Base-by-base conservation (phyloP, 495 filamentous ascomycete species). In the Talaromyces trachyspermus region DNA sequence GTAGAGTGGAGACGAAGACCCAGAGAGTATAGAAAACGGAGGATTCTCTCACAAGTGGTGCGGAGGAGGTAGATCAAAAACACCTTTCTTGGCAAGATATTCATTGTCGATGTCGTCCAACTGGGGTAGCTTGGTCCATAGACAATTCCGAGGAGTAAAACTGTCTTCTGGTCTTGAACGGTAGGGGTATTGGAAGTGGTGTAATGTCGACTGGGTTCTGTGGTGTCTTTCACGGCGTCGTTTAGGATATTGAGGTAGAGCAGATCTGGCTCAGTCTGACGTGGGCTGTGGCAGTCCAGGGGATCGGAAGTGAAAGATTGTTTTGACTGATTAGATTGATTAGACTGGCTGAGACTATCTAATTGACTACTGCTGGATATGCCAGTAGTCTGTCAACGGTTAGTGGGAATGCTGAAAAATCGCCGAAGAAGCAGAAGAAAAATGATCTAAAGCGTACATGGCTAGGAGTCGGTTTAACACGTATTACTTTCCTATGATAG, bases 61-160 rank as follows among this genome's bases (percentile, higher is more conserved):
- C 41, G 36, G 36, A 44, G 48, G 37, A 44, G 48, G 48, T 43
- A 50, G 48, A 50, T 50, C 48, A 44, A 50, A 50, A 36, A 50
- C 48, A 29, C 48, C 48, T 39, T 50, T 50, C 48, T 50, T 50
- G 36, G 42, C 48, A 50, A 50, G 48, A 50, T 43, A 46, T 43
- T 50, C 48, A 50, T 43, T 50, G 48, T 43, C 48, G 42, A 50
- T 46, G 48, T 50, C 39, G 48, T 43, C 48, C 48, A 50, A 50
- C 42, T 50, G 48, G 23, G 48, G 48, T 44, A 50, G 48, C 39
- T 44, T 43, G 23, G 39, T 43, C 37, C 37, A 50, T 50, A 46
- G 41, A 44, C 22, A 50, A 27, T 50, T 50, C 39, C 22, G 36
- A 29, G 37, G 12, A 30, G 27, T 30, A 30, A n/a, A n/a, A n/a